Base-by-base conservation (phyloP, 768 basidiomycete species). In the Pleurotus djamor region DNA sequence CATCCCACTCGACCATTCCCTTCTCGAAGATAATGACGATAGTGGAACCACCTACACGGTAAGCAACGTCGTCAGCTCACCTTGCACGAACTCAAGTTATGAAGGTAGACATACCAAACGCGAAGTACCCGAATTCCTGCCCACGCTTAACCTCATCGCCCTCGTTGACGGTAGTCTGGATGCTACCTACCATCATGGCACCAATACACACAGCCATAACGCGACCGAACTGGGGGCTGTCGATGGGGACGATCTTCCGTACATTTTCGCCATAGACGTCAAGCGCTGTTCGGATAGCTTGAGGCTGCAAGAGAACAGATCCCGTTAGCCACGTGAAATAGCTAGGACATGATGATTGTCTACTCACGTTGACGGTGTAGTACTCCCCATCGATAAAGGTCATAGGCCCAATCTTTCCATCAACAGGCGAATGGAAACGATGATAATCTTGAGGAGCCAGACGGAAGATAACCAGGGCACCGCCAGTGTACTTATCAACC, bases 181-280 rank as follows among this genome's bases (percentile, higher is more conserved):
- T 98, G 60, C 88, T 92, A 8, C 92, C 94, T 9, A 92, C 96
- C 92, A 94, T 93, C 94, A 96, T 96, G 5, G 94, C 94, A 17
- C 94, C 94, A 7, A 96, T 79, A 64, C 93, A 94, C 1, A 96
- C 94, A 1, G 87, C 88, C 87, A 96, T 93, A 17, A 98, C 94
- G 0, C 87, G 81, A 2, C 96, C 96, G 68, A 97, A 98, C 48
- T 89, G 85, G 0, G 89, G 87, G 60, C 87, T 93, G 62, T 96
- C 87, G 57, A 98, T 96, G 1, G 92, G 92, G 5, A 96, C 91
- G 37, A 99, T 87, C 78, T 94, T 94, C 28, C 97, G 80, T 4
- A 81, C 90, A 65, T 99, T 99, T 74, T 98, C 96, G 16, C 94
- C 94, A 66, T 95, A 98, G 9, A 98, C 93, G 63, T 97, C 94